Evolutionary conservation across 495 filamentous ascomycete species (phyloP).

Genomic region (Penicillium manginii): DNA sequence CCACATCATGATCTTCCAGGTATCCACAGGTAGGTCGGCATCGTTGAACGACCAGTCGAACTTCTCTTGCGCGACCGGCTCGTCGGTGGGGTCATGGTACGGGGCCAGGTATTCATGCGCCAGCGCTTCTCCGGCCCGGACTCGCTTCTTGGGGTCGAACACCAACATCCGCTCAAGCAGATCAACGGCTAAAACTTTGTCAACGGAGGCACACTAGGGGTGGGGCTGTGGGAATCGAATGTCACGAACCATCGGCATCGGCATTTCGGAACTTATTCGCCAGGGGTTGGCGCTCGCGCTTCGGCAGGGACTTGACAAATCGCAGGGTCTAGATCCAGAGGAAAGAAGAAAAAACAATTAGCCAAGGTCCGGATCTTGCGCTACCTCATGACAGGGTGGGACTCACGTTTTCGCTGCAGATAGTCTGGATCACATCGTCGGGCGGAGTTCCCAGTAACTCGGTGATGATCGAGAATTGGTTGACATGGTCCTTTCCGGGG

Average conservation of each 20-base stretch:
- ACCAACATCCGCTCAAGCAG: constrained; percentile 96
- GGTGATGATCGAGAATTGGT: constrained; percentile 99
- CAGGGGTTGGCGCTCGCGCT: constrained; percentile 87
- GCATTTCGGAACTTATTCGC: constrained; percentile 95
- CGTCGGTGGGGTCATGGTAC: constrained; percentile 96
- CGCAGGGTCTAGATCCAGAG: constrained; percentile 71
- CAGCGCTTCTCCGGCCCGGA: constrained; percentile 81
- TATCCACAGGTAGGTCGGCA: constrained; percentile 94
- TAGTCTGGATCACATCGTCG: constrained; percentile 97
- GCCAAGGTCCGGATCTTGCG: neutral
- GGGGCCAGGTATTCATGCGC: constrained; percentile 92
- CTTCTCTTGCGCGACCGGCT: constrained; percentile 94
- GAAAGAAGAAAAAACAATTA: constrained; percentile 9
- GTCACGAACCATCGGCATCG: constrained; percentile 78
- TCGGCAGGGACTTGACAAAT: constrained; percentile 98
- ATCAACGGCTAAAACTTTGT: constrained; percentile 70
- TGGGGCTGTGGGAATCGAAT: constrained; percentile 1
- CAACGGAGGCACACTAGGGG: neutral
- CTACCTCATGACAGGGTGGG: neutral
- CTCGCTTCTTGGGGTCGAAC: constrained; percentile 91
- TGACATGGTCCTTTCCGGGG: constrained; percentile 98
- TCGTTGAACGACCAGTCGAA: constrained; percentile 99
- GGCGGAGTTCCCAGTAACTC: constrained; percentile 97
- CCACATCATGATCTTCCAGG: constrained; percentile 99
- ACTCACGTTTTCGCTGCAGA: constrained; percentile 95